Evolutionary conservation across 108 stramenopile genomes (phyloP).

Genomic region (Cyclostephanos tholiformis): DNA sequence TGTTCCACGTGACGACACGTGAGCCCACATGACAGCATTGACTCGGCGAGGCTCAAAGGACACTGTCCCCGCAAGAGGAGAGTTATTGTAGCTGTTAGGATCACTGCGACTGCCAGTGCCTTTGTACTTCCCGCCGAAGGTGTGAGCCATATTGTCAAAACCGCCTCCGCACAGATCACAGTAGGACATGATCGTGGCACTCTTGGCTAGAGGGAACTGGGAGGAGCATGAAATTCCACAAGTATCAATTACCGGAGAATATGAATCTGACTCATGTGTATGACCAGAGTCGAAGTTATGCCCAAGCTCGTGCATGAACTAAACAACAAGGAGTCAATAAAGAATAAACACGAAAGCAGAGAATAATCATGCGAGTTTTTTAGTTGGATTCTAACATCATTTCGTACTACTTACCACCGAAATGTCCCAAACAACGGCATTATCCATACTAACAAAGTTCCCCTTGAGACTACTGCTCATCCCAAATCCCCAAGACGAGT

Average conservation of each 20-base stretch:
- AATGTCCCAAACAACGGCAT: conserved; percentile 6
- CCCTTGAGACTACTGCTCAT: neutral
- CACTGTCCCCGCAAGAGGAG: no score
- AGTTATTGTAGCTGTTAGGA: neutral
- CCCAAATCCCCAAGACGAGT: conserved; percentile 1
- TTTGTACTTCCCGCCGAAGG: conserved; percentile 10
- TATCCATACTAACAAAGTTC: neutral
- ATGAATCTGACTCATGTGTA: no score
- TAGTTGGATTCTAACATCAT: neutral
- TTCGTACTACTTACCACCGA: neutral
- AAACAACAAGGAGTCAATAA: neutral
- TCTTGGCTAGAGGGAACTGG: neutral
- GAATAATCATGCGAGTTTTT: neutral
- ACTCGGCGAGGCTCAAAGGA: neutral
- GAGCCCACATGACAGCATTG: conserved; percentile 10
- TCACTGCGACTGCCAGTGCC: neutral
- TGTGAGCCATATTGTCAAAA: neutral
- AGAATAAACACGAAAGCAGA: no score
- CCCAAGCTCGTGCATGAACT: conserved; percentile 10
- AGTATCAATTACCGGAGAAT: neutral
- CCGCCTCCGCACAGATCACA: neutral
- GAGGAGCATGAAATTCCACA: conserved; percentile 10
- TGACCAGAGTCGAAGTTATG: conserved; percentile 2
- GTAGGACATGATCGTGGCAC: conserved; percentile 12
- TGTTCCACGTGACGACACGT: neutral